Conservation (phyloP, 495 filamentous ascomycete species). For the Ascodesmis nigricans region DNA sequence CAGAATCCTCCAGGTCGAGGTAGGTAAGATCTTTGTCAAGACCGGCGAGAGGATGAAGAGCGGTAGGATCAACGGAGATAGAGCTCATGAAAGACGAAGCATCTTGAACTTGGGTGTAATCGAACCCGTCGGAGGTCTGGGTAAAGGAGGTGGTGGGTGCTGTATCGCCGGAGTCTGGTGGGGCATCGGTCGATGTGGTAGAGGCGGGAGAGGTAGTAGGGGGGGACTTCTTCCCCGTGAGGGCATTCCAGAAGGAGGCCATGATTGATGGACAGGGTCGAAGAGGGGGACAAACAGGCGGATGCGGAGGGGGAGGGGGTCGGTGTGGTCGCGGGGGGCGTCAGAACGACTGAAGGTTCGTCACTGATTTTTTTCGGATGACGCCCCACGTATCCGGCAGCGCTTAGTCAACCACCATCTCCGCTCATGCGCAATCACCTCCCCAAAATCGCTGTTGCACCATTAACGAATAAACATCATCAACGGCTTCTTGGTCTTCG, state of each 20-base stretch:
- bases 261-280: constrained; percentile 6
- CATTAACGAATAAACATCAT: no score
- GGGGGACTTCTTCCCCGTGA: constrained; percentile 13
- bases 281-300: no score
- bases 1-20: constrained; percentile 75
- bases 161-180: constrained; percentile 12
- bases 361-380: no score
- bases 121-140: constrained; percentile 4
- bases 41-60: constrained; percentile 83
- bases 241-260: constrained; percentile 15
- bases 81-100: constrained; percentile 22
- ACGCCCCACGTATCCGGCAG: no score
- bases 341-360: no score
- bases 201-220: neutral
- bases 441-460: no score
- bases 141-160: constrained; percentile 16
- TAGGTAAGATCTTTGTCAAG: constrained; percentile 84
- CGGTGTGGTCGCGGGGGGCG: no score
- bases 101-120: constrained; percentile 4
- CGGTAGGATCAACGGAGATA: constrained; percentile 55
- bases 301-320: no score
- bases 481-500: no score
- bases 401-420: no score
- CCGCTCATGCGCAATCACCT: no score
- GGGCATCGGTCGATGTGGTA: constrained; percentile 2